A percentile compares a stretch with the other conserved stretches of the same genome.
phyloP scores from a whole-genome alignment of 2,329 filamentous ascomycete species.

The Thermoascus crustaceus region DNA sequence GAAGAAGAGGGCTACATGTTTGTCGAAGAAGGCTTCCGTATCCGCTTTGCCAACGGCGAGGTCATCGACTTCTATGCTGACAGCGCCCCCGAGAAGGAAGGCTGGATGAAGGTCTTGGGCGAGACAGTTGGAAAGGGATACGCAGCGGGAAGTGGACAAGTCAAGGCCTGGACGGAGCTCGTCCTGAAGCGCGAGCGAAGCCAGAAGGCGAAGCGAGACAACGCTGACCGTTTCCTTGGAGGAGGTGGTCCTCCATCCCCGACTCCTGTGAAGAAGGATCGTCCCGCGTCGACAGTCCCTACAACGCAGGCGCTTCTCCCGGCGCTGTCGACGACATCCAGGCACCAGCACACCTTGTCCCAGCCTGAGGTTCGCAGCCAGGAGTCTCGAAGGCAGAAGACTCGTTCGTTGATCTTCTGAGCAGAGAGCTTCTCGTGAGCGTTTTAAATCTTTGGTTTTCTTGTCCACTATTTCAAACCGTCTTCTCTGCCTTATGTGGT shows the following conservation, averaged over 20 bases:
- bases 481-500: slow-evolving; percentile 9
- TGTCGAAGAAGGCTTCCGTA: slow-evolving; percentile 96
- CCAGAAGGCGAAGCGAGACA: slow-evolving; percentile 24
- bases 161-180: slow-evolving; percentile 55
- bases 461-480: slow-evolving; percentile 4
- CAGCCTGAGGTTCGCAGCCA: slow-evolving; percentile 29
- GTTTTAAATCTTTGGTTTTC: slow-evolving; percentile 3
- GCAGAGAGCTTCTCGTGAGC: neutral
- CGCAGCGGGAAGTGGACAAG: slow-evolving; percentile 32
- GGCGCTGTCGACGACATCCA: slow-evolving; percentile 18
- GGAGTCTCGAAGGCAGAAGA: slow-evolving; percentile 33
- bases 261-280: slow-evolving; percentile 19
- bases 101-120: slow-evolving; percentile 82
- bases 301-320: slow-evolving; percentile 23
- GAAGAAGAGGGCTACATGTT: slow-evolving; percentile 99
- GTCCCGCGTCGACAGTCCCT: slow-evolving; percentile 17
- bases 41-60: slow-evolving; percentile 96
- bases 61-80: slow-evolving; percentile 98
- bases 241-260: slow-evolving; percentile 13
- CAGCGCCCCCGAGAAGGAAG: slow-evolving; percentile 75
- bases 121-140: slow-evolving; percentile 58
- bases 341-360: slow-evolving; percentile 34
- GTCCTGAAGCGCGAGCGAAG: slow-evolving; percentile 45
- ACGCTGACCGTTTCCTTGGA: slow-evolving; percentile 17
- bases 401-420: slow-evolving; percentile 35